Base-by-base conservation (phyloP, 83 land plant species). In the Picea mariana region DNA sequence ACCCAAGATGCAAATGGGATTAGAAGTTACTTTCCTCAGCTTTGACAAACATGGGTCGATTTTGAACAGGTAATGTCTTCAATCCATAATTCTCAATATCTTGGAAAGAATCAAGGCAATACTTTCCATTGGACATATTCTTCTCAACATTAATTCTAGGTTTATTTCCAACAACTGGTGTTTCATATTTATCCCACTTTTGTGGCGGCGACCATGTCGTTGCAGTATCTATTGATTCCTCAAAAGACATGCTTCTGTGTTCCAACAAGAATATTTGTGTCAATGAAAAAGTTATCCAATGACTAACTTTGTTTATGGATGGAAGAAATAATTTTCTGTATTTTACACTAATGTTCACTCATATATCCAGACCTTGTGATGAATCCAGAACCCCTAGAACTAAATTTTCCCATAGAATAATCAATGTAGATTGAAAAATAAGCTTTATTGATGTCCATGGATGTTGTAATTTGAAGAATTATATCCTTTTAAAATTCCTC, bases 201-300 rank as follows among this genome's bases (percentile, higher is more conserved):
- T 77, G 40, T 13, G 88, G 21, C 34, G 75, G 90, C 26, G 90
- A 88, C 90, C 90, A 88, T 13, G 67, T 79, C 82, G 78, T 88
- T 9, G 89, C 85, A 47, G 81, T 62, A 23, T 86, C 84, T 49
- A 88, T 80, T 6, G 90, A 88, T 49, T 86, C 90, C 82, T 88
- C 86, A 31, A 42, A 71, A 62, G 17, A 42, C 4, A 6, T 34
- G 2, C 34, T 9, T 24, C 64, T 49, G n/a, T 78, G 24, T 6
- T 11, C 40, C 75, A 38, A 9, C 12, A 34, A 21, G 40, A 69
- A 18, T 20, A 72, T 72, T 6, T 72, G 40, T 71, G 21, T 38
- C 24, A 71, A 4, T 34, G 55, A 7, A 62, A 0, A 6, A 11
- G 15, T 5, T 62, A 67, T 23, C 27, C 31, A 44, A 26, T 23